A percentile compares a stretch with the other conserved stretches of the same genome.
Evolutionary conservation across 2,329 filamentous ascomycete genomes (phyloP).

Genomic region (Colletotrichum liaoningense): DNA sequence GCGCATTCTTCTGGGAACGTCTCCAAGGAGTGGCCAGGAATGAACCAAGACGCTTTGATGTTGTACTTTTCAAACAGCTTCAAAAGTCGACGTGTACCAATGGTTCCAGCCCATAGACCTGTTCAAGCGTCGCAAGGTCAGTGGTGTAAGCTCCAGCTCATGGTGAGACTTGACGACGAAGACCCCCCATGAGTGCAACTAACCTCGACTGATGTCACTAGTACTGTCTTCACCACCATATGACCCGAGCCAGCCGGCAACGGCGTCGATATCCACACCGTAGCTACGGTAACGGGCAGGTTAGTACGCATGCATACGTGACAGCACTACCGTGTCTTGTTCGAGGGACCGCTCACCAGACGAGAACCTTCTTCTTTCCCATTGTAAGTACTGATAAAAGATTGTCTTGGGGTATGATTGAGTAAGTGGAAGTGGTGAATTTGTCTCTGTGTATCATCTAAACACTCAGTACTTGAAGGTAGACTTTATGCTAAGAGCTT

Average conservation of each 20-base stretch:
- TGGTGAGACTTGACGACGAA: too few relatives aligned
- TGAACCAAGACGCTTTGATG: slow-evolving; percentile 72
- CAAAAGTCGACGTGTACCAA: slow-evolving; percentile 73
- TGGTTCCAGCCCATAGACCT: slow-evolving; percentile 75
- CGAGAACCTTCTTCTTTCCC: slow-evolving; percentile 42
- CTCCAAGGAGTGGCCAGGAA: slow-evolving; percentile 59
- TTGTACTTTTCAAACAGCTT: slow-evolving; percentile 80
- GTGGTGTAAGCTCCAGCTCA: background rate
- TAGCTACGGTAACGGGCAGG: slow-evolving; percentile 54
- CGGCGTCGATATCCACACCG: slow-evolving; percentile 79
- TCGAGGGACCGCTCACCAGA: slow-evolving; percentile 31
- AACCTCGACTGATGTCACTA: slow-evolving; percentile 78
- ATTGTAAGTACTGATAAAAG: slow-evolving; percentile 11
- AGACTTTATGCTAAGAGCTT: background rate
- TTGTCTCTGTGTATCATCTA: background rate
- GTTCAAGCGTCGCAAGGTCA: slow-evolving; percentile 20
- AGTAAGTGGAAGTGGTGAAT: background rate
- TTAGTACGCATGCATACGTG: background rate
- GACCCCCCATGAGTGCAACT: background rate
- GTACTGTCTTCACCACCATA: slow-evolving; percentile 80
- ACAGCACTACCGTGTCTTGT: background rate
- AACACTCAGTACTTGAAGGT: background rate
- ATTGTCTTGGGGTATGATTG: background rate
- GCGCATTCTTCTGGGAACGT: slow-evolving; percentile 59
- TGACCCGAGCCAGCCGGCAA: slow-evolving; percentile 79